Conservation (phyloP, 1,284 basidiomycete genomes). For the Heterobasidion annosum region DNA sequence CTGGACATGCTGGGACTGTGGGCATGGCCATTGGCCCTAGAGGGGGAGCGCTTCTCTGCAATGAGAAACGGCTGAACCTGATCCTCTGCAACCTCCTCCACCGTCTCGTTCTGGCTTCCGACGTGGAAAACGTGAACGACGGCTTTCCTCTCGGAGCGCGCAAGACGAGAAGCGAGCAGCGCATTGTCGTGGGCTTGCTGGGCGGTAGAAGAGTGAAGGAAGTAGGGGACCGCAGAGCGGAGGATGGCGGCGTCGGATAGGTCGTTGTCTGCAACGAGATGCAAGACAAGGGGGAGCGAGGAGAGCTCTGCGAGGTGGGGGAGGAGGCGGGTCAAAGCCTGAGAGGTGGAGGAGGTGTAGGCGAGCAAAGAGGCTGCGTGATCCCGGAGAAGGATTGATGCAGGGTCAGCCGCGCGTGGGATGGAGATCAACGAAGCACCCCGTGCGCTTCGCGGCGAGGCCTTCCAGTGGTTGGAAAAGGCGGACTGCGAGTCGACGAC, state of each 20-base stretch:
- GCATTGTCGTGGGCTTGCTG: slow-evolving; percentile 70
- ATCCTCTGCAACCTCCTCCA: slow-evolving; percentile 50
- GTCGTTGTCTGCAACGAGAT: slow-evolving; percentile 43
- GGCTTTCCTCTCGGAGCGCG: slow-evolving; percentile 44
- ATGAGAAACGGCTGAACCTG: slow-evolving; percentile 51
- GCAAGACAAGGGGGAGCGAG: slow-evolving; percentile 43
- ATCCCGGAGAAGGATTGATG: slow-evolving; percentile 38
- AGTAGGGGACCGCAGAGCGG: slow-evolving; percentile 46
- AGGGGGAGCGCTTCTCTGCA: slow-evolving; percentile 24
- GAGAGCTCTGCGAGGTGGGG: slow-evolving; percentile 52
- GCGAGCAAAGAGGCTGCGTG: slow-evolving; percentile 34
- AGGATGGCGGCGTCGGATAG: slow-evolving; percentile 52
- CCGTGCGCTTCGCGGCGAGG: slow-evolving; percentile 9
- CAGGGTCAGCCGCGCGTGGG: slow-evolving; percentile 53
- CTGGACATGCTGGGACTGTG: slow-evolving; percentile 12
- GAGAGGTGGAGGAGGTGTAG: slow-evolving; percentile 38
- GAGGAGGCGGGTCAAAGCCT: slow-evolving; percentile 42
- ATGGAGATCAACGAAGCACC: slow-evolving; percentile 28
- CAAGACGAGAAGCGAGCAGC: slow-evolving; percentile 61
- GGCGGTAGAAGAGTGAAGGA: slow-evolving; percentile 53
- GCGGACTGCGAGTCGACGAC: slow-evolving; percentile 42
- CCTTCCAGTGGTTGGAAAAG: slow-evolving; percentile 25
- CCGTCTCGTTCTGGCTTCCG: slow-evolving; percentile 19
- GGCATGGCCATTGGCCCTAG: slow-evolving; percentile 23
- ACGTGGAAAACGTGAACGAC: slow-evolving; percentile 80